Percentiles rank a stretch among this genome's conserved stretches.
Evolutionary conservation across 352 stramenopile genomes (phyloP).

Genomic region (Globisporangium echinulatum): DNA sequence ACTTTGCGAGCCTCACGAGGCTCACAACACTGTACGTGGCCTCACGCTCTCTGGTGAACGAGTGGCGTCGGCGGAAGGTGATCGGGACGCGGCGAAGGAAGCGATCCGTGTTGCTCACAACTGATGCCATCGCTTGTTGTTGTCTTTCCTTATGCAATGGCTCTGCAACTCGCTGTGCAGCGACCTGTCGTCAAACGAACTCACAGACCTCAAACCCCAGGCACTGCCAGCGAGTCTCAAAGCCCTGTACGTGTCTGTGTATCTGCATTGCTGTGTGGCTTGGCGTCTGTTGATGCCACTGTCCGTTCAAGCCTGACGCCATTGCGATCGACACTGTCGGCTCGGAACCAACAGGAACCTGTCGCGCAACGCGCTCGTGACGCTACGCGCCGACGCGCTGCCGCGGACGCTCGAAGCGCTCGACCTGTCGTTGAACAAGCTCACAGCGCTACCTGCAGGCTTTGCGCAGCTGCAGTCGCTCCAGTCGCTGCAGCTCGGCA

Average conservation of each 20-base stretch:
- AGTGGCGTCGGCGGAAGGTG: no score
- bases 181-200: slow-evolving; percentile 11
- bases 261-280: no score
- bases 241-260: slow-evolving; percentile 1
- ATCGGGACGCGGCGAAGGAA: no score
- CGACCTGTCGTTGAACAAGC: slow-evolving; percentile 13
- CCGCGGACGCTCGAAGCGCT: slow-evolving; percentile 7
- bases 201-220: slow-evolving; percentile 6
- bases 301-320: no score
- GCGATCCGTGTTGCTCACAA: no score
- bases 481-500: slow-evolving; percentile 8
- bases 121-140: not conserved
- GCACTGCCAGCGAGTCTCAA: slow-evolving; percentile 18
- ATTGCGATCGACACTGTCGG: no score
- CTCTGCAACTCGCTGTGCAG: not conserved
- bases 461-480: slow-evolving; percentile 12
- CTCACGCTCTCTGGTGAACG: no score
- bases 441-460: slow-evolving; percentile 8
- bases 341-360: slow-evolving; percentile 10
- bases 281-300: no score
- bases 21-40: slow-evolving; percentile 15
- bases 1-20: slow-evolving; percentile 18
- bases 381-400: slow-evolving; percentile 3
- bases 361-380: slow-evolving; percentile 12
- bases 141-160: not conserved